These are phyloP conservation scores for Thelephora ganbajun DNA, from an alignment of 768 basidiomycete species.

Conservation along the genomic window DNA sequence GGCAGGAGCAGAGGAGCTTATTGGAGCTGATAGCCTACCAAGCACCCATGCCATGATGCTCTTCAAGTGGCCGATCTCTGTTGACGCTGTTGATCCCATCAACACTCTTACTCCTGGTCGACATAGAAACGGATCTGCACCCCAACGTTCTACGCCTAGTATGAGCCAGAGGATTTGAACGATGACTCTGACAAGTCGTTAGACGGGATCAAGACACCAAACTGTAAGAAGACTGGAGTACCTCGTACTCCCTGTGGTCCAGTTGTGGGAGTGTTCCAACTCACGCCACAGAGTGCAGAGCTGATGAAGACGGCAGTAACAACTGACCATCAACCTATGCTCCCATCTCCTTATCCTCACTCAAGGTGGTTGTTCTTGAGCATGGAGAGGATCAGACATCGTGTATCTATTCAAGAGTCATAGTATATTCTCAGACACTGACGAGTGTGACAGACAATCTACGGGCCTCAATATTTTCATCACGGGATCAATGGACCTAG, in stretches of 20 bases:
- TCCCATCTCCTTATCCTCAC: slow-evolving; percentile 2
- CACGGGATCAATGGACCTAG: slow-evolving; percentile 45
- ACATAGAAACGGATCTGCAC: no score
- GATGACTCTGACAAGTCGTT: no score
- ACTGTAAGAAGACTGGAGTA: slow-evolving; percentile 11
- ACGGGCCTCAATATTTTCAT: slow-evolving; percentile 21
- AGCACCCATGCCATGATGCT: slow-evolving; percentile 62
- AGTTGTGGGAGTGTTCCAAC: neutral
- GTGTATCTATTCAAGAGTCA: neutral
- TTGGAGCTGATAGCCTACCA: slow-evolving; percentile 59
- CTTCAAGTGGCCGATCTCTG: slow-evolving; percentile 48
- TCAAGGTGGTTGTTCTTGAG: neutral
- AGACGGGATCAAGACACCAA: neutral
- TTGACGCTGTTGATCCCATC: slow-evolving; percentile 53
- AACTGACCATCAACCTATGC: neutral
- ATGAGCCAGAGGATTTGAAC: no score
- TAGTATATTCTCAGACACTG: neutral
- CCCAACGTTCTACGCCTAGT: no score
- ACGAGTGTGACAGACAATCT: slow-evolving; percentile 11
- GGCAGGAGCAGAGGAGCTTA: slow-evolving; percentile 41
- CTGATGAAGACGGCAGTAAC: neutral
- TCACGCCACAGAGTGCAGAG: neutral
- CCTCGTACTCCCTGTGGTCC: slow-evolving; percentile 9
- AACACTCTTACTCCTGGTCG: slow-evolving; percentile 50
- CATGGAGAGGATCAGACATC: neutral